Evolutionary conservation across 2,329 filamentous ascomycete genomes (phyloP).

Genomic region (Celoporthe dispersa): DNA sequence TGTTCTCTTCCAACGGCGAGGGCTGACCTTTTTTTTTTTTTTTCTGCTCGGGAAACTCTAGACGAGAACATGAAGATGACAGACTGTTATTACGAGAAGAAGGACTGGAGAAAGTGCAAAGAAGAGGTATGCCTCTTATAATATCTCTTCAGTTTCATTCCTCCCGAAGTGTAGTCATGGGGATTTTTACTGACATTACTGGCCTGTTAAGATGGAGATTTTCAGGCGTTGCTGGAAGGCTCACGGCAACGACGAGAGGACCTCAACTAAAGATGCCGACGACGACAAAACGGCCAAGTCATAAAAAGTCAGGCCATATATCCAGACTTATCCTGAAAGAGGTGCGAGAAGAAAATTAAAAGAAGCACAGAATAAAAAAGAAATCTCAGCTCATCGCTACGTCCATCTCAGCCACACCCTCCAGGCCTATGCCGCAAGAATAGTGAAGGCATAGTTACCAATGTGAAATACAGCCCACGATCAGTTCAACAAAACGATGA

Average conservation of each 20-base stretch:
- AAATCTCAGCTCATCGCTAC: too few relatives aligned
- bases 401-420: too few relatives aligned
- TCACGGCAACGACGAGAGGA: constrained; percentile 85
- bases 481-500: neutral
- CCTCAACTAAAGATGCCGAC: constrained; percentile 69
- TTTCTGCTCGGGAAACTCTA: constrained; percentile 41
- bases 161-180: neutral
- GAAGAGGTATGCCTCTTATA: constrained; percentile 71
- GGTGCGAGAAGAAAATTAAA: neutral
- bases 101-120: constrained; percentile 90
- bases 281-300: constrained; percentile 31
- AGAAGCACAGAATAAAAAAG: neutral
- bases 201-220: constrained; percentile 72
- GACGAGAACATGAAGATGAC: constrained; percentile 90
- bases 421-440: too few relatives aligned
- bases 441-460: too few relatives aligned
- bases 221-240: constrained; percentile 92
- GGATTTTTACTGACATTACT: constrained; percentile 9
- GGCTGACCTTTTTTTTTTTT: constrained; percentile 5
- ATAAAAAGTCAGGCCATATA: neutral
- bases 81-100: constrained; percentile 94
- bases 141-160: neutral
- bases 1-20: neutral
- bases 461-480: too few relatives aligned
- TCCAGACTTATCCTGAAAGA: neutral